Conservation (phyloP, 2,329 filamentous ascomycete genomes). For the Scleromitrula shiraiana region DNA sequence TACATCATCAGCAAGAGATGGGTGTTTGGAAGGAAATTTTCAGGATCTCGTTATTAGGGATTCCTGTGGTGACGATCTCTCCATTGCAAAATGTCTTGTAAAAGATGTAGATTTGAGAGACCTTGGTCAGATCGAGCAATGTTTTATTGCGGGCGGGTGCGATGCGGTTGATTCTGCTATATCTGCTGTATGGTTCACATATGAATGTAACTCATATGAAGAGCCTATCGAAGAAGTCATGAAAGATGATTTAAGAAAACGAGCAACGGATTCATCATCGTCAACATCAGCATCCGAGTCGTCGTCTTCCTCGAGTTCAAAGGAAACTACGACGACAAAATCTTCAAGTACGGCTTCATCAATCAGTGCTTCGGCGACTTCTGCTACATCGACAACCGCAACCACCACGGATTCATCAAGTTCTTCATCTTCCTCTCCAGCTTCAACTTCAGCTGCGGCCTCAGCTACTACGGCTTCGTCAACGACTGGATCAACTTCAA, state of each 20-base stretch:
- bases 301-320: neutral
- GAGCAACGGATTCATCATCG: constrained; percentile 7
- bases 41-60: constrained; percentile 16
- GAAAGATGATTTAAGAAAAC: constrained; percentile 17
- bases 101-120: constrained; percentile 11
- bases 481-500: neutral
- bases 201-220: constrained; percentile 14
- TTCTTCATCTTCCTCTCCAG: neutral
- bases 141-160: constrained; percentile 21
- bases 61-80: constrained; percentile 17
- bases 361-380: neutral
- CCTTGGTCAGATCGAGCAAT: constrained; percentile 19
- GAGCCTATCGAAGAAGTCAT: neutral
- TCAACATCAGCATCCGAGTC: too few relatives aligned
- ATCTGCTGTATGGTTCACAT: constrained; percentile 17
- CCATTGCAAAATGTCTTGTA: constrained; percentile 19
- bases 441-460: neutral
- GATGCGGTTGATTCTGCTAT: constrained; percentile 14
- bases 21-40: constrained; percentile 16
- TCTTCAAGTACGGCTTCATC: neutral
- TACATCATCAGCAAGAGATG: neutral
- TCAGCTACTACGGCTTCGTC: neutral
- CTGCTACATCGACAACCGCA: neutral
- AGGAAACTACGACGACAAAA: neutral
- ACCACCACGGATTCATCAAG: constrained; percentile 1